Evolutionary conservation across 148 eudicot species (phyloP).

Genomic region (Talinum fruticosum): DNA sequence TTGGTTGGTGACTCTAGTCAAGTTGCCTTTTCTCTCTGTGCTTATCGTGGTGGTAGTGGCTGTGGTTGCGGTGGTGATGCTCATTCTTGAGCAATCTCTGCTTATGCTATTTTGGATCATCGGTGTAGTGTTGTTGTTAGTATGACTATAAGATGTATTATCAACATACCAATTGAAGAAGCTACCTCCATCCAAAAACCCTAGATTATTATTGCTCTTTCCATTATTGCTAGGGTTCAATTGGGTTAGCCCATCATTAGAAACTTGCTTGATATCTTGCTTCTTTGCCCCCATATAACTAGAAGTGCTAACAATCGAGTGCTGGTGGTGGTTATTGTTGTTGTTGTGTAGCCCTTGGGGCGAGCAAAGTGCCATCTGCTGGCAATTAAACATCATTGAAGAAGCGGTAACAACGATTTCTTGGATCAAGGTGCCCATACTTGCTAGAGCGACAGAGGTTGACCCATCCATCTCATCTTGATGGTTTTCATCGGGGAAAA

Average conservation of each 20-base stretch:
- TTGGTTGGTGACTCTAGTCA: too few relatives aligned
- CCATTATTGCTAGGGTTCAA: background rate
- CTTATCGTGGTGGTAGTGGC: too few relatives aligned
- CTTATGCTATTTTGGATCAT: background rate
- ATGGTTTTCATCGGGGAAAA: slow-evolving; percentile 25
- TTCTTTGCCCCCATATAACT: background rate
- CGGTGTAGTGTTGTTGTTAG: background rate
- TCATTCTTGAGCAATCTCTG: background rate
- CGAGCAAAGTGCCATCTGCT: slow-evolving; percentile 43
- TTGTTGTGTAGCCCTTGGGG: slow-evolving; percentile 3
- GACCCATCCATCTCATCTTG: slow-evolving; percentile 24
- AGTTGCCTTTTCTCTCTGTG: too few relatives aligned
- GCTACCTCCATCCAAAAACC: slow-evolving; percentile 19
- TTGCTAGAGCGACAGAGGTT: slow-evolving; percentile 30
- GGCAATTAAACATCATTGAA: slow-evolving; percentile 74
- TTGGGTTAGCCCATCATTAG: background rate
- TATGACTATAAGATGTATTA: background rate
- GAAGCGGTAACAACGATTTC: slow-evolving; percentile 66
- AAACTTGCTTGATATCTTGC: background rate
- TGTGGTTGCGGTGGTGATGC: background rate
- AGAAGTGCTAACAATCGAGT: background rate
- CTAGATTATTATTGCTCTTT: background rate
- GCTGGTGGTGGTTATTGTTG: background rate
- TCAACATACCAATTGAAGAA: slow-evolving; percentile 19
- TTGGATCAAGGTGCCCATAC: slow-evolving; percentile 55